Evolutionary conservation across 225 moss, liverwort and hornwort species (phyloP), one percentile per base, ranked within the genome.

Genomic region (Straminergon stramineum): DNA sequence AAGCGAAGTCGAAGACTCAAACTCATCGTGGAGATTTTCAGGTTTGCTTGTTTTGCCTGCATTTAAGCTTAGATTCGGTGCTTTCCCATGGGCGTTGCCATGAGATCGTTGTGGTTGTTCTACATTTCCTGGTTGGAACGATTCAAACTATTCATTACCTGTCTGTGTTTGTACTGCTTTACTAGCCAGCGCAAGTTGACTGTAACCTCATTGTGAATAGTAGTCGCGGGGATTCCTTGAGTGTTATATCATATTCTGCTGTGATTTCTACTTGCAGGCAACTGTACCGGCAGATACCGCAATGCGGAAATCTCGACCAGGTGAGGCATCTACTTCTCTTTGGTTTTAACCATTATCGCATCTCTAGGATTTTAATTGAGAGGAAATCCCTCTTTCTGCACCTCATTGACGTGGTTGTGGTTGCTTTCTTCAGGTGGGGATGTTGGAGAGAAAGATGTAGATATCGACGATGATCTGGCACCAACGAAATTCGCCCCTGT

Each of bases 391-490:
- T 45, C 37, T 9, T 9, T 10, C 7, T 17, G 48, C 39, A 11
- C 10, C 26, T 51, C 41, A 13, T 60, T 86, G 73, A 88, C 34
- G 53, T 66, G 55, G 65, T 5, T 62, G 19, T 61, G 61, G 56
- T 22, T 34, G 0, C 17, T n/a, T 30, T 37, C 21, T 58, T 41
- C 77, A 93, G 93, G 94, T 6, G 95, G 84, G 5, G 95, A 95
- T 55, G 86, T 56, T 2, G 96, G 92, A 79, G 95, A 94, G 27
- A 95, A 95, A 30, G 95, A 96, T 75, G 96, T 96, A 57, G 94
- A 95, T 86, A 95, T 96, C 22, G 96, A 94, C 69, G 95, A 94
- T 78, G 95, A 94, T 52, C n/a, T 91, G 75, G 94, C 93, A 13
- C 94, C 95, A 20, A 87, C 93, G 37, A 91, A 92, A 27, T 95